A percentile compares a stretch with the other conserved stretches of the same genome.
phyloP scores from a whole-genome alignment of 371 early-diverging fungal species.

The Mucor mucedo region DNA sequence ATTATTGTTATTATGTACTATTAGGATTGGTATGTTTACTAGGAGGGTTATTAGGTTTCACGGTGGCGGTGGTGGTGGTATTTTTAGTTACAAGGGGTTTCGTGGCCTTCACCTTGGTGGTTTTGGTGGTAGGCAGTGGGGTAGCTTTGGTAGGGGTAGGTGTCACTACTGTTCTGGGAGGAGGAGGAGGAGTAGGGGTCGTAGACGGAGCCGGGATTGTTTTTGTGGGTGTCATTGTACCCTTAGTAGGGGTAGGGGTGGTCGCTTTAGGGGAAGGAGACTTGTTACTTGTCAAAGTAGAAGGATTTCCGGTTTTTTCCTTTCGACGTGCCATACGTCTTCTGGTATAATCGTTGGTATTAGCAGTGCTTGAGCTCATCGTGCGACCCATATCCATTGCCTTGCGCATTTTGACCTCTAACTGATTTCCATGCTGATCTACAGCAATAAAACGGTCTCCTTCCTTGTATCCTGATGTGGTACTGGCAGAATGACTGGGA shows the following conservation, averaged over 20 bases:
- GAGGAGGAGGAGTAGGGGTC: neutral
- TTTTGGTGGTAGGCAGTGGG: neutral
- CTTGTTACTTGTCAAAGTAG: neutral
- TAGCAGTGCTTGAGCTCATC: slow-evolving; percentile 15
- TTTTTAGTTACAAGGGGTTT: neutral
- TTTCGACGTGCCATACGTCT: slow-evolving; percentile 28
- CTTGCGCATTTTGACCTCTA: slow-evolving; percentile 52
- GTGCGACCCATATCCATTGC: slow-evolving; percentile 16
- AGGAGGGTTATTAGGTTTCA: neutral
- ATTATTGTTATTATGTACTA: slow-evolving; percentile 7
- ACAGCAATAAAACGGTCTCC: slow-evolving; percentile 51
- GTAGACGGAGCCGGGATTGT: too few species aligned
- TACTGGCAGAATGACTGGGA: slow-evolving; percentile 15
- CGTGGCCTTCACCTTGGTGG: neutral
- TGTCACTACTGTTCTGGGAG: too few species aligned
- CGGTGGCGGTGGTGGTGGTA: neutral
- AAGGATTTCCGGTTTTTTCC: slow-evolving; percentile 10
- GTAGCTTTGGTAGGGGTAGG: neutral
- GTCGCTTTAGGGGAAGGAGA: too few species aligned
- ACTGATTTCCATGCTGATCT: slow-evolving; percentile 48
- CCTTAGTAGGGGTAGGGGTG: neutral
- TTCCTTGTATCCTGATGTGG: slow-evolving; percentile 40
- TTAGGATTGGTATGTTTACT: neutral
- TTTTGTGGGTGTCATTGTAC: neutral
- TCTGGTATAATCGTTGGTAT: slow-evolving; percentile 24